A percentile compares a stretch with the other conserved stretches of the same genome.
Evolutionary conservation across 1,284 basidiomycete genomes (phyloP).

Genomic region (Heimioporus retisporus): DNA sequence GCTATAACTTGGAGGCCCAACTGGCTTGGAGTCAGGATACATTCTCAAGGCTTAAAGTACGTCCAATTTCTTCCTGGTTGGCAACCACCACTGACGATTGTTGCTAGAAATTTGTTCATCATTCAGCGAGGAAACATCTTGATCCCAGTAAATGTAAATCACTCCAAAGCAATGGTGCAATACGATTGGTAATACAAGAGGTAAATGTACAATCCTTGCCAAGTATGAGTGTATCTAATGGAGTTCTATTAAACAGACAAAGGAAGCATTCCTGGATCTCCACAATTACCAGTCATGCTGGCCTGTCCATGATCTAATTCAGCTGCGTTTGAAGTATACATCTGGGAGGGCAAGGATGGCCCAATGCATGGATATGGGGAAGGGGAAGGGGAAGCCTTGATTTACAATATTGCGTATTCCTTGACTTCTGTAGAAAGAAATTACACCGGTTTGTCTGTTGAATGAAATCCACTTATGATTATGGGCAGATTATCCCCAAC

Average conservation of each 20-base stretch:
- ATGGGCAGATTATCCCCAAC: too few relatives aligned
- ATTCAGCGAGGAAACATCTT: constrained; percentile 13
- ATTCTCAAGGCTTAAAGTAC: constrained; percentile 10
- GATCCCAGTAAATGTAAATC: constrained; percentile 11
- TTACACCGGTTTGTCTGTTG: too few relatives aligned
- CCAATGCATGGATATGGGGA: not conserved
- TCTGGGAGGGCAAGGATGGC: constrained; percentile 9
- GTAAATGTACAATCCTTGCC: not conserved
- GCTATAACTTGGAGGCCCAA: constrained; percentile 1
- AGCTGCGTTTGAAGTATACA: constrained; percentile 19
- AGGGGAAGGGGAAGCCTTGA: not conserved
- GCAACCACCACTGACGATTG: not conserved
- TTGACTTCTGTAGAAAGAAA: too few relatives aligned
- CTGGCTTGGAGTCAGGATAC: not conserved
- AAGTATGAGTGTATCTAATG: not conserved
- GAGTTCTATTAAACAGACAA: constrained; percentile 2
- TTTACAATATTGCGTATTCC: not conserved
- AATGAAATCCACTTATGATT: too few relatives aligned
- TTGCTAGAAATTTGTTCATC: constrained; percentile 16
- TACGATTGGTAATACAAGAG: constrained; percentile 12
- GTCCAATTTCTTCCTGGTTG: not conserved
- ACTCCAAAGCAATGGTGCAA: not conserved
- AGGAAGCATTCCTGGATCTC: constrained; percentile 10
- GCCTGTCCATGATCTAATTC: constrained; percentile 21
- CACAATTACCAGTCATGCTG: constrained; percentile 7